A percentile compares a stretch with the other conserved stretches of the same genome.
These are phyloP conservation scores for Flaveria ramosissima DNA, from an alignment of 129 eudicot species.

Conservation along the genomic window DNA sequence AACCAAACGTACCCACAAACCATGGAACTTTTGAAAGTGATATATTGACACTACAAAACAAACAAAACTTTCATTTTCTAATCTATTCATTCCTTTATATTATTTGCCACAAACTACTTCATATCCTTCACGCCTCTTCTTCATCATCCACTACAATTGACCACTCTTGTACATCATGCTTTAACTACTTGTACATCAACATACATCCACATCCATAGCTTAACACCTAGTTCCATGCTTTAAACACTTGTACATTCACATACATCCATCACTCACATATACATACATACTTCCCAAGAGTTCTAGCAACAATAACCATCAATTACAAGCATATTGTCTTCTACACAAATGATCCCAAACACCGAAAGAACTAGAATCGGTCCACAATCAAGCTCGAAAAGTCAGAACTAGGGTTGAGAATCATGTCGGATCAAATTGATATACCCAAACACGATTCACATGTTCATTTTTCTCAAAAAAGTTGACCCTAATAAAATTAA, in stretches of 20 bases:
- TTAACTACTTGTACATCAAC: constrained; percentile 31
- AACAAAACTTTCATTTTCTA: constrained; percentile 40
- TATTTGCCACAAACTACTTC: constrained; percentile 38
- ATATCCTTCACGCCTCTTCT: constrained; percentile 45
- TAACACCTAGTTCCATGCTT: background rate
- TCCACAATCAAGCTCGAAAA: background rate
- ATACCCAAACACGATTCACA: background rate
- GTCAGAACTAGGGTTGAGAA: background rate
- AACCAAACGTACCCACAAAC: constrained; percentile 30
- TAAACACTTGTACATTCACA: constrained; percentile 1
- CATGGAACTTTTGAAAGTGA: constrained; percentile 34
- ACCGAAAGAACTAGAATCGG: background rate
- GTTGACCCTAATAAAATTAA: no score
- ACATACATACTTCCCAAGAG: constrained; percentile 7
- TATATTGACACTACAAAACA: constrained; percentile 26
- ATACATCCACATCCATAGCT: background rate
- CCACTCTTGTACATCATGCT: constrained; percentile 31
- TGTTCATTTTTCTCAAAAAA: no score
- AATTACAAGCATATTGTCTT: background rate
- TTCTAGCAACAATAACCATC: constrained; percentile 20
- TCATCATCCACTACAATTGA: constrained; percentile 38
- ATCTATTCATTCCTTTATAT: constrained; percentile 28
- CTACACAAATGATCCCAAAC: background rate
- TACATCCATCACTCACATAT: background rate
- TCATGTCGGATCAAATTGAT: background rate